phyloP scores from a whole-genome alignment of 1,139 yeast species.

The Sporopachydermia cereana region DNA sequence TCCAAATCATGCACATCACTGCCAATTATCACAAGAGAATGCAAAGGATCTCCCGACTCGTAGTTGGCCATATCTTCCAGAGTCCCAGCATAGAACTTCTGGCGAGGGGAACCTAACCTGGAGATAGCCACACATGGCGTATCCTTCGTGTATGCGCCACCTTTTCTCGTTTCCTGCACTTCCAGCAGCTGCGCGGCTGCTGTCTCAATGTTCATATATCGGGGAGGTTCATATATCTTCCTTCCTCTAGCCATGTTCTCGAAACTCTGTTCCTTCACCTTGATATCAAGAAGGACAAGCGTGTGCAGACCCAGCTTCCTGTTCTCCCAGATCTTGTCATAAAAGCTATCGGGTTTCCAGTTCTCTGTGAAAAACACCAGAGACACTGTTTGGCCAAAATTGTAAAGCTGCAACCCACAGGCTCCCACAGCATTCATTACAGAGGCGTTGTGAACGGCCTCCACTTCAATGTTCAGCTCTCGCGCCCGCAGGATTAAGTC shows the following conservation, averaged over 20 bases:
- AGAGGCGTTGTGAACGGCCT: conserved; percentile 87
- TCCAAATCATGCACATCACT: conserved; percentile 92
- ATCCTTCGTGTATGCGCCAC: conserved; percentile 65
- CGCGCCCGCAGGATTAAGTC: conserved; percentile 87
- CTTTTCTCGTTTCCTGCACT: conserved; percentile 65
- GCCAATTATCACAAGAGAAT: conserved; percentile 82
- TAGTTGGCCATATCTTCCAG: conserved; percentile 59
- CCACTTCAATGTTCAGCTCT: conserved; percentile 66
- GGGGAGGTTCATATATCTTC: conserved; percentile 87
- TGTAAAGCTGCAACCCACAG: conserved; percentile 89
- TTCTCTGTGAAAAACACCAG: conserved; percentile 87
- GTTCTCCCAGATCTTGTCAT: conserved; percentile 80
- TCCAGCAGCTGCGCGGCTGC: conserved; percentile 84
- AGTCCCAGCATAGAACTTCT: conserved; percentile 76
- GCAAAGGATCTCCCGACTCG: conserved; percentile 91
- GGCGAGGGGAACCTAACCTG: conserved; percentile 79
- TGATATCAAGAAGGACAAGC: conserved; percentile 75
- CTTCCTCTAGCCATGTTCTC: conserved; percentile 93
- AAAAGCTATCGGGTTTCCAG: conserved; percentile 96
- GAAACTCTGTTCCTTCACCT: conserved; percentile 91
- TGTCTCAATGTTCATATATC: conserved; percentile 87
- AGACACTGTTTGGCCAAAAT: conserved; percentile 93
- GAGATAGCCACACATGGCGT: conserved; percentile 94
- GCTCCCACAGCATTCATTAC: conserved; percentile 99
- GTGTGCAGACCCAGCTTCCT: conserved; percentile 87